These are phyloP conservation scores for Cryptosporidium sp. DNA, from an alignment of 169 alveolate species.

Conservation along the genomic window DNA sequence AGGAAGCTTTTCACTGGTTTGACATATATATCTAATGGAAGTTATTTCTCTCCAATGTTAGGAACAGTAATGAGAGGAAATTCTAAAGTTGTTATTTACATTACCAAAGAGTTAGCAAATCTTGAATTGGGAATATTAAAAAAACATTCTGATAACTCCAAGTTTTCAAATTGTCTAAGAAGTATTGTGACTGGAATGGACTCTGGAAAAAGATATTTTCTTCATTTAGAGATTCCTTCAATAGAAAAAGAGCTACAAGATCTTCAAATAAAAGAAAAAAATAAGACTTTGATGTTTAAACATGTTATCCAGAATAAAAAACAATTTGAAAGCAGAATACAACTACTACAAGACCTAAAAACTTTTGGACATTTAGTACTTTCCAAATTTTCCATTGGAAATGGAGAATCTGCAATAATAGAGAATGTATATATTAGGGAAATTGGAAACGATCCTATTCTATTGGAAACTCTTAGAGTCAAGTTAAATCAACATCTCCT, in stretches of 20 bases:
- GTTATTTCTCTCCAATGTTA: conserved; percentile 25
- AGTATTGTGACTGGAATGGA: conserved; percentile 25
- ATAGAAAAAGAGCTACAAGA: not conserved
- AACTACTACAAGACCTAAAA: conserved; percentile 14
- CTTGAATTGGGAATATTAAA: conserved; percentile 5
- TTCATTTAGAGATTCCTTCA: conserved; percentile 35
- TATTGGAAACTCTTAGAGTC: conserved; percentile 3
- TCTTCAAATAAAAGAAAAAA: not conserved
- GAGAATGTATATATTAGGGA: conserved; percentile 29
- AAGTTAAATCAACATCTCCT: not conserved
- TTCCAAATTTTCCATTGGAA: not conserved
- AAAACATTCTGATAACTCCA: conserved; percentile 13
- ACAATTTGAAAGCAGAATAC: conserved; percentile 11
- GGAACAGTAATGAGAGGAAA: conserved; percentile 14
- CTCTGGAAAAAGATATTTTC: conserved; percentile 18
- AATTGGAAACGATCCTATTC: conserved; percentile 1
- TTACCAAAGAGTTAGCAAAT: conserved; percentile 14
- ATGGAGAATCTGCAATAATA: not conserved
- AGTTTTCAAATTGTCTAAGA: conserved; percentile 13
- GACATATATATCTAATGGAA: conserved; percentile 5
- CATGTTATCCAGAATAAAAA: conserved; percentile 6
- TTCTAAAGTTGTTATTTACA: conserved; percentile 13
- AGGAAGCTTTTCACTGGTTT: conserved; percentile 18
- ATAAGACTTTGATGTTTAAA: conserved; percentile 12
- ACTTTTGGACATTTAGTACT: conserved; percentile 35